phyloP scores from a whole-genome alignment of 2,329 filamentous ascomycete species.

The Tolypocladium tropicale region DNA sequence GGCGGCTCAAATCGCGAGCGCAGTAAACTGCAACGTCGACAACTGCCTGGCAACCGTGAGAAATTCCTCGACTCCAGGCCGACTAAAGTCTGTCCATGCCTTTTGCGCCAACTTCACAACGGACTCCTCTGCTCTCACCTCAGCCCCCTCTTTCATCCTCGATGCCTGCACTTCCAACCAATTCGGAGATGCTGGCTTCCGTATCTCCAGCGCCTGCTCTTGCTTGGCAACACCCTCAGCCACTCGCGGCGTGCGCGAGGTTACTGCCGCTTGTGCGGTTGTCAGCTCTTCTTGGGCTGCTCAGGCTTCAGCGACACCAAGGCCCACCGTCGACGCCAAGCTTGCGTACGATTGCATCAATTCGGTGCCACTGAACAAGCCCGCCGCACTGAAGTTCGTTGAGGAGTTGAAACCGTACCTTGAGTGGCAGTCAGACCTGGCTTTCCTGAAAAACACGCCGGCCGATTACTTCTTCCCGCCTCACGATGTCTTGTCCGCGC shows the following conservation, averaged over 20 bases:
- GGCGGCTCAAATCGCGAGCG: neutral
- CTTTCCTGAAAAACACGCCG: neutral
- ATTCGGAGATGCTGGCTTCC: neutral
- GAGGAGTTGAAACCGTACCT: neutral
- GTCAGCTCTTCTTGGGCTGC: neutral
- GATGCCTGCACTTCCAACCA: neutral
- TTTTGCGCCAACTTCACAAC: neutral
- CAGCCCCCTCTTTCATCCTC: neutral
- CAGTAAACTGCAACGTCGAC: neutral
- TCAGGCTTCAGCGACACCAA: neutral
- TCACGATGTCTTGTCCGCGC: neutral
- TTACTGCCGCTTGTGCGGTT: neutral
- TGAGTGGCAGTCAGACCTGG: neutral
- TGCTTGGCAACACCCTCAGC: neutral
- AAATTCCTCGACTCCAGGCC: neutral
- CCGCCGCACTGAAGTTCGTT: neutral
- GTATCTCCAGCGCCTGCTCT: neutral
- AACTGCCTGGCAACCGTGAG: neutral
- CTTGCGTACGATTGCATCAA: neutral
- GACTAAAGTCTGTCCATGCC: neutral
- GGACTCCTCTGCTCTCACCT: neutral
- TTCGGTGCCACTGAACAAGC: neutral
- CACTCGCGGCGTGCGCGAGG: neutral
- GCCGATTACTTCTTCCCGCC: neutral
- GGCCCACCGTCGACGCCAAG: neutral